Evolutionary conservation across 2,329 filamentous ascomycete species (phyloP), one percentile per base, ranked within the genome.

Genomic region (Aspergillus flavus): DNA sequence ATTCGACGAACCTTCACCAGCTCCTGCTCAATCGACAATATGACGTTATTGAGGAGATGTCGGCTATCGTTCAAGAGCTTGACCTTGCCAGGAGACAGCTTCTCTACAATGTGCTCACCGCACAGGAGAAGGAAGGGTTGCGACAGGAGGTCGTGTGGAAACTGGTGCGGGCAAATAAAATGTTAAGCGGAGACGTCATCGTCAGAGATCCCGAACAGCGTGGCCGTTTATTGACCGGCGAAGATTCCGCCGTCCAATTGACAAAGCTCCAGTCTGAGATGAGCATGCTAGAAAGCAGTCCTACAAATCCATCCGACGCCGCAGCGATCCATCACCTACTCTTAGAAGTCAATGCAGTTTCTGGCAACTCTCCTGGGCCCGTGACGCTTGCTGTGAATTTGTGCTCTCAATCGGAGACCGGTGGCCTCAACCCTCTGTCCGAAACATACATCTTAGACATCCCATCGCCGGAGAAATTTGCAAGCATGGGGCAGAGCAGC

Each of bases 101-200:
- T 67, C 85, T 98, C 61, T 94, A 99, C 80, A 93, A 96, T 77
- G 93, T 99, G 11, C 86, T 99, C 62, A 99, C 96, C 0, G 86
- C 87, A 28, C 89, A 91, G 76, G 95, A 99, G 79, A 89, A 96
- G 72, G 83, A 87, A n/a, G 83, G 81, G 43, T 82, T 98, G 64
- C 89, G 95, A 64, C 92, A 97, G 75, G 90, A 91, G 76, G 96
- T 93, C 0, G 93, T 99, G 0, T 99, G 96, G 95, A 93, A 97
- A 72, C 82, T 99, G 57, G 94, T 98, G 3, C 88, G 86, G 50
- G 94, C 94, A 52, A 99, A 99, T 80, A 98, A 97, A 80, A 86
- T 98, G 72, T 90, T 97, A 60, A 93, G 89, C 65, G 93, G 93
- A 57, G 94, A 98, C 75, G 91, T 99, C 55, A 97, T 99, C 75